These are phyloP conservation scores for Tricholoma furcatifolium DNA, from an alignment of 768 basidiomycete species.

Conservation along the genomic window DNA sequence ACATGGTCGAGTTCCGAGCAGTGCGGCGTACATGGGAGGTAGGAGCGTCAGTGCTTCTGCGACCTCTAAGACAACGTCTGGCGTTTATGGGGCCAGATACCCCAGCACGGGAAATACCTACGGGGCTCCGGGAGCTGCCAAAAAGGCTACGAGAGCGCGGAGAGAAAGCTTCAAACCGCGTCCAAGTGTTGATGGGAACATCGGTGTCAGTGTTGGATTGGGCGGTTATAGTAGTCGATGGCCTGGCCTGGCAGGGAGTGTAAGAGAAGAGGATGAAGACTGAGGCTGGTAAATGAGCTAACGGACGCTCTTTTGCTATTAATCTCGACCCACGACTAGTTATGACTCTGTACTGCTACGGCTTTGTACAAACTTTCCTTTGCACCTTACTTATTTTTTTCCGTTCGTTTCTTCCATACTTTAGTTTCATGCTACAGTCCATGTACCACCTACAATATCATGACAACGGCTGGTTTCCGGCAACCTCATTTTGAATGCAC, in stretches of 20 bases:
- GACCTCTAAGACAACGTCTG: constrained; percentile 17
- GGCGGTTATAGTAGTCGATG: constrained; percentile 27
- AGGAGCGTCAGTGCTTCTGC: constrained; percentile 16
- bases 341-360: not conserved
- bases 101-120: constrained; percentile 13
- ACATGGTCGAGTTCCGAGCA: constrained; percentile 48
- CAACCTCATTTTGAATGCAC: not conserved
- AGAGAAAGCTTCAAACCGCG: constrained; percentile 85
- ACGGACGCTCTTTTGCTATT: not conserved
- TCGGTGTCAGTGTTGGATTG: constrained; percentile 22
- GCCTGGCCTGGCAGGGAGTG: constrained; percentile 33
- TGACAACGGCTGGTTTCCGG: not conserved
- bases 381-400: not conserved
- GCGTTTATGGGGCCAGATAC: constrained; percentile 28
- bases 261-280: constrained; percentile 52
- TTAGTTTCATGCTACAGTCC: not conserved
- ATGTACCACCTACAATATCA: constrained; percentile 12
- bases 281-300: constrained; percentile 4
- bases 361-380: not conserved
- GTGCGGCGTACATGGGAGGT: constrained; percentile 15
- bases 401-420: not conserved
- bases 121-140: constrained; percentile 30
- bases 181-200: constrained; percentile 61
- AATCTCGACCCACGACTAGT: constrained; percentile 5
- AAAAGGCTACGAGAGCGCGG: constrained; percentile 52